phyloP scores from a whole-genome alignment of 768 basidiomycete species.

The Tremella fuciformis region DNA sequence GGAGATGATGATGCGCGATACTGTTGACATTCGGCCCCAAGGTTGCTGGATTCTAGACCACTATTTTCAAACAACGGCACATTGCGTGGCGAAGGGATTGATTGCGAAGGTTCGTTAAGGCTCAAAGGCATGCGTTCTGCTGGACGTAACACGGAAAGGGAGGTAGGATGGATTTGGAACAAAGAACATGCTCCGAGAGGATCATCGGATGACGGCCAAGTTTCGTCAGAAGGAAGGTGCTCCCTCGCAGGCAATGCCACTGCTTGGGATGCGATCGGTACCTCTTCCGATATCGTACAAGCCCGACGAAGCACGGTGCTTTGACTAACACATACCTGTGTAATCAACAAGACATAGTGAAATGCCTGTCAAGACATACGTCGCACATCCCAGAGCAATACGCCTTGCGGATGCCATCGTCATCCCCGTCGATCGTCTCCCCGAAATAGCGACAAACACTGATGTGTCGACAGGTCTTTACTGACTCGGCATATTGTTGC shows the following conservation, averaged over 20 bases:
- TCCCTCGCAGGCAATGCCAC: neutral
- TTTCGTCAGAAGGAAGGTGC: neutral
- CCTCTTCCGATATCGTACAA: constrained; percentile 17
- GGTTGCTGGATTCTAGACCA: too few species aligned
- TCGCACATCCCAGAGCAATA: constrained; percentile 53
- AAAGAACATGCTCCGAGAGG: neutral
- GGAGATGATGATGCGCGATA: too few species aligned
- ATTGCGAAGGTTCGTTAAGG: too few species aligned
- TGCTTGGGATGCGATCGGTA: constrained; percentile 21
- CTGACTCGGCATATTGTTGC: constrained; percentile 44
- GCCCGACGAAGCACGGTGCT: constrained; percentile 19
- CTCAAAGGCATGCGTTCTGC: too few species aligned
- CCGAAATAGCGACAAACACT: constrained; percentile 52
- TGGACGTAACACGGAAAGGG: neutral
- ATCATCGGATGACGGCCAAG: neutral
- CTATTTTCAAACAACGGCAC: too few species aligned
- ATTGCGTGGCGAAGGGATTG: too few species aligned
- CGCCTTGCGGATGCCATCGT: constrained; percentile 27
- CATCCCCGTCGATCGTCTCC: constrained; percentile 47
- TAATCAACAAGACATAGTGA: neutral
- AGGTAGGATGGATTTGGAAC: neutral
- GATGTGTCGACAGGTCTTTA: constrained; percentile 47
- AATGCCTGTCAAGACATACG: constrained; percentile 34
- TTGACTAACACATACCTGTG: constrained; percentile 32
- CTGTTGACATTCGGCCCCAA: too few species aligned